These are phyloP conservation scores for Cyclostephanos invisitatus DNA, from an alignment of 108 stramenopile species.

Conservation along the genomic window DNA sequence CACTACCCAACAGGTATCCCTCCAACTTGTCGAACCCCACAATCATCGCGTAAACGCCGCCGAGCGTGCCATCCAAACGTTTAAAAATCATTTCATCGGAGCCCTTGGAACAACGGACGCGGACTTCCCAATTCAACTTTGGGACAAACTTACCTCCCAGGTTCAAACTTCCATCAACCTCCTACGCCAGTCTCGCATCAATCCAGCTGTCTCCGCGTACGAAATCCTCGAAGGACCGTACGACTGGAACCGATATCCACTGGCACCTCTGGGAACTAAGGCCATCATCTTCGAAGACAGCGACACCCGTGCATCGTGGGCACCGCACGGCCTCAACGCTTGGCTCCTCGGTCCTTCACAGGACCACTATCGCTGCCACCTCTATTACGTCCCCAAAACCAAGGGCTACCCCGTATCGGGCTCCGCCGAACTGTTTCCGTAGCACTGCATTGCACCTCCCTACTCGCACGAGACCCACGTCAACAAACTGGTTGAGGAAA, in stretches of 20 bases:
- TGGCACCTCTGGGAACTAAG: slow-evolving; percentile 47
- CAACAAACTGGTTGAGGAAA: too few relatives aligned
- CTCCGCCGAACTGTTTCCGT: slow-evolving; percentile 6
- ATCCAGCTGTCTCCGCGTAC: slow-evolving; percentile 35
- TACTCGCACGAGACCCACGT: too few relatives aligned
- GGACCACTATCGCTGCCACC: slow-evolving; percentile 26
- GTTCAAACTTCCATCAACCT: slow-evolving; percentile 38
- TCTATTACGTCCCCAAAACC: slow-evolving; percentile 23
- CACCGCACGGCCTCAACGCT: slow-evolving; percentile 13
- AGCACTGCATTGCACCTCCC: too few relatives aligned
- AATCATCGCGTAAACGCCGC: slow-evolving; percentile 36
- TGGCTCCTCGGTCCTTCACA: slow-evolving; percentile 22
- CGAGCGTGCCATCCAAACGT: too few relatives aligned
- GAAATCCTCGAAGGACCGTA: slow-evolving; percentile 13
- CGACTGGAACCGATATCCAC: slow-evolving; percentile 50
- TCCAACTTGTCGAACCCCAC: neutral
- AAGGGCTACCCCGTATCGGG: slow-evolving; percentile 15
- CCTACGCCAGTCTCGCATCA: slow-evolving; percentile 34
- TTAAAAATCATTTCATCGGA: slow-evolving; percentile 46
- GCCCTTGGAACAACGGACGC: slow-evolving; percentile 26
- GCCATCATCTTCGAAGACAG: slow-evolving; percentile 27
- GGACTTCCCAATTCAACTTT: slow-evolving; percentile 38
- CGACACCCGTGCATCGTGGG: slow-evolving; percentile 14
- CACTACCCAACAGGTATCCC: neutral
- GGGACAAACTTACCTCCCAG: slow-evolving; percentile 45